phyloP scores from a whole-genome alignment of 257 asterid species.

The Mentha longifolia region DNA sequence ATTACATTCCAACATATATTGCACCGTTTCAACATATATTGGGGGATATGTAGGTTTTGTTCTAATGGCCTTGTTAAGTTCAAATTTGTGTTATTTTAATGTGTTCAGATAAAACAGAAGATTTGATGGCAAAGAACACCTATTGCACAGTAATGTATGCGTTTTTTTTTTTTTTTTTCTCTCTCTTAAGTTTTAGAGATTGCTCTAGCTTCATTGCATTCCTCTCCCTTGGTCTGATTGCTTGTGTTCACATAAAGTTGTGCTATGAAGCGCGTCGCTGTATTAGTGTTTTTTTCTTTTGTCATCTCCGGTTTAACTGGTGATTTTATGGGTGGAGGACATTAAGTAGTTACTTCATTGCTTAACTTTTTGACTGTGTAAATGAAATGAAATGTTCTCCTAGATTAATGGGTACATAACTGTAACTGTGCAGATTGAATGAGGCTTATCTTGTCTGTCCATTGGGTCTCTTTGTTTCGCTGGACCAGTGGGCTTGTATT shows the following conservation, averaged over 20 bases:
- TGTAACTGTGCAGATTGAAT: slow-evolving; percentile 1
- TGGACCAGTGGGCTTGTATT: not conserved
- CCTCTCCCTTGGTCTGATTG: not conserved
- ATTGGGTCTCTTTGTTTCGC: not conserved
- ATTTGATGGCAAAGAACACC: slow-evolving; percentile 14
- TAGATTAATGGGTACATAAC: not conserved
- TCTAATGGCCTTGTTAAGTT: not conserved
- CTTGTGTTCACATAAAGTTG: not conserved
- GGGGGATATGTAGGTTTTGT: not conserved
- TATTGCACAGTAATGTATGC: slow-evolving; percentile 9
- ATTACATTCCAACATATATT: too few relatives aligned
- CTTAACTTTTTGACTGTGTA: not conserved
- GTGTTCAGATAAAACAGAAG: not conserved
- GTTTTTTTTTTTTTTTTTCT: not conserved
- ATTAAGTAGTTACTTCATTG: slow-evolving; percentile 4
- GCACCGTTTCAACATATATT: not conserved
- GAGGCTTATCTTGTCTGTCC: not conserved
- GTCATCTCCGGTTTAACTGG: not conserved
- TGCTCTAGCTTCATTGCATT: not conserved
- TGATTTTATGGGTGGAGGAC: not conserved
- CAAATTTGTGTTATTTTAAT: not conserved
- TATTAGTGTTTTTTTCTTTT: not conserved
- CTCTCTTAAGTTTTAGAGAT: not conserved
- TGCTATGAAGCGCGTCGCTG: slow-evolving; percentile 2
- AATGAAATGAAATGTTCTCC: not conserved